These are phyloP conservation scores for Malassezia brasiliensis DNA, from an alignment of 1,284 basidiomycete genomes.

Conservation along the genomic window DNA sequence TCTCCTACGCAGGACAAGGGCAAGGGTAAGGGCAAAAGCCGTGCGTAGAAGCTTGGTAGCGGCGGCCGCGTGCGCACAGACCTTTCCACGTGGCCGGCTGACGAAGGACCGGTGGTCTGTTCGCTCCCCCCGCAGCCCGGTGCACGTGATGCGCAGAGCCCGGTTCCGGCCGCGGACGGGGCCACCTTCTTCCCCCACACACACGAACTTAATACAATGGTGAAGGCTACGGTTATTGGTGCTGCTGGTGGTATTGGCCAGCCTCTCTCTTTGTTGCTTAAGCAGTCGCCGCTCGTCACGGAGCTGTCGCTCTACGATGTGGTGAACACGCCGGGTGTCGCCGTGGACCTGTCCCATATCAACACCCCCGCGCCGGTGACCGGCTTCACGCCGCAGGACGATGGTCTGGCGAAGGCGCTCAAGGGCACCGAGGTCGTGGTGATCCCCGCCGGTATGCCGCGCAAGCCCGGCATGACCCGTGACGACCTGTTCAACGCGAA, in stretches of 20 bases:
- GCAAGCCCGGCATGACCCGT: slow-evolving; percentile 65
- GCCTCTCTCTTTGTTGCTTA: slow-evolving; percentile 80
- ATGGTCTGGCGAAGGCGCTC: slow-evolving; percentile 72
- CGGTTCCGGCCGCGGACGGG: background rate
- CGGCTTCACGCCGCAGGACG: slow-evolving; percentile 53
- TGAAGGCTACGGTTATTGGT: slow-evolving; percentile 47
- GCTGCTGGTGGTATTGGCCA: slow-evolving; percentile 56
- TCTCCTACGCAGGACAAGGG: background rate
- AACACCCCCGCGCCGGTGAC: slow-evolving; percentile 50
- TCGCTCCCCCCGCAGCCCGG: background rate
- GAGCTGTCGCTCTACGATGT: slow-evolving; percentile 86
- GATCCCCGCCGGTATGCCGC: slow-evolving; percentile 92
- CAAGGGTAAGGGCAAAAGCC: slow-evolving; percentile 13
- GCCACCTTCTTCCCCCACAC: background rate
- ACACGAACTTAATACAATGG: slow-evolving; percentile 15
- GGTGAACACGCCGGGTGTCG: slow-evolving; percentile 74
- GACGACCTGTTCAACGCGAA: slow-evolving; percentile 95
- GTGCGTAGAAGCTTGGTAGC: background rate
- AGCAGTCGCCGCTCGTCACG: slow-evolving; percentile 65
- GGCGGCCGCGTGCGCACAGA: too few species aligned
- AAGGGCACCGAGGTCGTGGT: slow-evolving; percentile 79
- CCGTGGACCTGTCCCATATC: slow-evolving; percentile 85
- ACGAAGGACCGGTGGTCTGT: background rate
- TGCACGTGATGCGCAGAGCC: background rate
- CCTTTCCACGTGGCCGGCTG: background rate